Evolutionary conservation across 2,329 filamentous ascomycete genomes (phyloP), one percentile per base, ranked within the genome.

Genomic region (Verticillium nonalfalfae): DNA sequence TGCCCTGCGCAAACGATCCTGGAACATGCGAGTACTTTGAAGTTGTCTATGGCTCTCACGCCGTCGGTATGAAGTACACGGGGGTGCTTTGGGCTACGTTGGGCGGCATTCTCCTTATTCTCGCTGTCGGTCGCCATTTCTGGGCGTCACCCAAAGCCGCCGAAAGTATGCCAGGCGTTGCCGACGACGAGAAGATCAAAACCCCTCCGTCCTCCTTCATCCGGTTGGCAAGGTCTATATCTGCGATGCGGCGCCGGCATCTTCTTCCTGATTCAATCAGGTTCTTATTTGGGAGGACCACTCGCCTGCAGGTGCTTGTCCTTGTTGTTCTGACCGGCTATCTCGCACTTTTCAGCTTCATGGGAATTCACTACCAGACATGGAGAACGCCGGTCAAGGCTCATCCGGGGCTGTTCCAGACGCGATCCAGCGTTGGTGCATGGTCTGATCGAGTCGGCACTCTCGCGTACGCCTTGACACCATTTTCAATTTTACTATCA

Each of bases 391-490:
- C 89, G 0, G 82, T 91, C 58, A 85, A 85, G 69, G 77, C 77
- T 11, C 74, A 73, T 36, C 79, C 80, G 0, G 78, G 77, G 35
- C 69, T 86, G 1, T 80, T 83, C 74, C 90, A 89, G 71, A 90
- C 82, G 0, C 83, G 90, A 9, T 85, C 82, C 5, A 81, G 82
- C 4, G 75, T 93, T 0, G 89, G 89, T 1, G 84, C 87, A 0
- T 92, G 85, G 78, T 79, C 85, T 0, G 86, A 93, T 70, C 84
- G 90, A 15, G 71, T 92, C 3, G 90, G 90, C 9, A 80, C 87
- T 1, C 73, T 93, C 0, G 89, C 90, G 1, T 93, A 90, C 67
- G 90, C 89, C 0, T 79, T 93, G 10, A 91, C 89, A 0, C 90
- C 90, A 0, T 78, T 93, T 0, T 87, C 87, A 0, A 75, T 93